Base-by-base conservation (phyloP, 2,329 filamentous ascomycete genomes). In the Penicillium sclerotiorum region DNA sequence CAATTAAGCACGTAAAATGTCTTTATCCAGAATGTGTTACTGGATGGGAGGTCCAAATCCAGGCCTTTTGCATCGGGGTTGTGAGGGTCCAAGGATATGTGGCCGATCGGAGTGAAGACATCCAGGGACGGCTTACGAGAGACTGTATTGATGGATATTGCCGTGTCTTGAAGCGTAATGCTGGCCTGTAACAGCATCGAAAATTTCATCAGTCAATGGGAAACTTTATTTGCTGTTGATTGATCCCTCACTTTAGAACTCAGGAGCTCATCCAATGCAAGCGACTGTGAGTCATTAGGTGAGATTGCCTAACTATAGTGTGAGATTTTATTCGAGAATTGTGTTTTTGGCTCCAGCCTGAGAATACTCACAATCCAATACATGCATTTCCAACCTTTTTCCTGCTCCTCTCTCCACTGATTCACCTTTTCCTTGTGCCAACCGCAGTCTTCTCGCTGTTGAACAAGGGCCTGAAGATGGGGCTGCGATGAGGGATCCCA, bases 331-430 rank as follows among this genome's bases (percentile, higher is more conserved):
- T 1, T 32, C 36, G 3, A 8, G 1, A 13, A 27, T 5, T n/a
- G 2, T 2, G 21, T 8, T 17, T 23, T 17, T 4, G 23, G 2
- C 11, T 22, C n/a, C 12, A 8, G 9, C 30, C n/a, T n/a, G n/a
- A n/a, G 20, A 1, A 21, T 2, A 44, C 52, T 57, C 27, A 61
- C 58, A 51, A 61, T 59, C 58, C 58, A 61, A 37, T 55, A 60
- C 7, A 61, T 55, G 20, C 57, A 60, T 11, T 61, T 61, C 8
- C 38, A 30, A n/a, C 58, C 58, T 15, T 44, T 45, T 1, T 38
- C 41, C 30, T 61, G 58, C n/a, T 43, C 30, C 5, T 50, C 30
- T 27, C 32, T 45, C 58, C 58, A 61, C 22, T 45, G 36, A 1
- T n/a, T 37, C 15, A 61, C 57, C 17, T 54, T 51, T 3, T 57